Percentiles rank a stretch among this genome's conserved stretches.
These are phyloP conservation scores for Ricinus communis DNA, from an alignment of 345 rosid genomes.

Conservation along the genomic window DNA sequence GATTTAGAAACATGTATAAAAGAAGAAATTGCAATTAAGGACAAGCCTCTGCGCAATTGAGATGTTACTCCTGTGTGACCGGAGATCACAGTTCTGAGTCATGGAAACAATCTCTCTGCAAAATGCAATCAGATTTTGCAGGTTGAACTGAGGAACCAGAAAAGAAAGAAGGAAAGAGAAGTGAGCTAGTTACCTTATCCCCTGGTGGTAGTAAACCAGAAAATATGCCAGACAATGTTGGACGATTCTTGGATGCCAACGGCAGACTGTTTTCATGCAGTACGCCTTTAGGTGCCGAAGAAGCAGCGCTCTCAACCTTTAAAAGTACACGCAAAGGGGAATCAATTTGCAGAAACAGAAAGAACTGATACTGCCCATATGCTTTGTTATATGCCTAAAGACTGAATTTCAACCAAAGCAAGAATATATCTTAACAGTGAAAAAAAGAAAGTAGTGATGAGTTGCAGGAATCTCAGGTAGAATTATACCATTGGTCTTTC, in stretches of 20 bases:
- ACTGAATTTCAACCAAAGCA: background rate
- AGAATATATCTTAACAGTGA: slow-evolving; percentile 1
- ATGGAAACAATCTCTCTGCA: too few species aligned
- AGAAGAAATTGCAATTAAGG: too few species aligned
- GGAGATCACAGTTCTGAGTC: too few species aligned
- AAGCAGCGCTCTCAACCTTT: slow-evolving; percentile 32
- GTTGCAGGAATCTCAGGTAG: too few species aligned
- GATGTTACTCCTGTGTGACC: too few species aligned
- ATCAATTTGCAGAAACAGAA: slow-evolving; percentile 1
- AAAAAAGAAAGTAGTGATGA: background rate
- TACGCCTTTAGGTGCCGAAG: slow-evolving; percentile 12
- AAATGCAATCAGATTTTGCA: too few species aligned
- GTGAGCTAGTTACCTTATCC: slow-evolving; percentile 36
- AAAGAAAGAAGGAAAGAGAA: too few species aligned
- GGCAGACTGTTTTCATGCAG: background rate
- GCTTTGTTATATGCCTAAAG: too few species aligned
- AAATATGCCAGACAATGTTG: slow-evolving; percentile 28
- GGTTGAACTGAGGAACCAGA: too few species aligned
- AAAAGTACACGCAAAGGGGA: slow-evolving; percentile 11
- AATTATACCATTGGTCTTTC: slow-evolving; percentile 11
- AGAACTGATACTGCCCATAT: background rate
- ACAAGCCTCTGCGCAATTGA: too few species aligned
- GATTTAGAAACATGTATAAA: too few species aligned
- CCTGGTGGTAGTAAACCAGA: slow-evolving; percentile 25
- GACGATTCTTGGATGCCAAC: slow-evolving; percentile 25